A percentile compares a stretch with the other conserved stretches of the same genome.
phyloP scores from a whole-genome alignment of 306 rosid genomes.

The Gastrolobium bilobum region DNA sequence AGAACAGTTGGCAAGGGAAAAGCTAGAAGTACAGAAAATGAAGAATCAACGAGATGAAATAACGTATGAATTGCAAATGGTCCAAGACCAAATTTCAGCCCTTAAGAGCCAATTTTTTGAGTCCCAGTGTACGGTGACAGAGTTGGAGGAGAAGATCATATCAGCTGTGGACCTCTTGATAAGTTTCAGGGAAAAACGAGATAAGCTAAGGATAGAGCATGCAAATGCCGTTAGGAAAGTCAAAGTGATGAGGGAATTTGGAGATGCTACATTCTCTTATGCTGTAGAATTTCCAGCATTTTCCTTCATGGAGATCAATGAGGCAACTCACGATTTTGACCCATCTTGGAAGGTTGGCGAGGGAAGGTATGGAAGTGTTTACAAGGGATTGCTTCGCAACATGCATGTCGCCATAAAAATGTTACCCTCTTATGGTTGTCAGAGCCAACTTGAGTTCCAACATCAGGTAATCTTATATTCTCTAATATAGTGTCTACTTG shows the following conservation, averaged over 20 bases:
- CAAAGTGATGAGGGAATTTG: constrained; percentile 57
- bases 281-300: constrained; percentile 71
- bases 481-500: constrained; percentile 7
- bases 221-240: constrained; percentile 67
- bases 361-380: constrained; percentile 89
- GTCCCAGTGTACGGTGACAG: constrained; percentile 57
- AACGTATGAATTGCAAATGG: constrained; percentile 56
- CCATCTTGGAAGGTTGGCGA: constrained; percentile 95
- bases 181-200: constrained; percentile 83
- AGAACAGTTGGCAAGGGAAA: constrained; percentile 61
- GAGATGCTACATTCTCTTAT: constrained; percentile 52
- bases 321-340: constrained; percentile 84
- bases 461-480: constrained; percentile 68
- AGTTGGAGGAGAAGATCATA: constrained; percentile 85
- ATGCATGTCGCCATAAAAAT: constrained; percentile 91
- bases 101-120: constrained; percentile 63
- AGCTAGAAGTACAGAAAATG: constrained; percentile 61
- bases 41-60: constrained; percentile 60
- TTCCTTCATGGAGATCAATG: constrained; percentile 87
- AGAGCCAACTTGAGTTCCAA: constrained; percentile 69
- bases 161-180: constrained; percentile 82
- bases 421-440: constrained; percentile 91
- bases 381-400: constrained; percentile 79
- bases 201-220: constrained; percentile 67
- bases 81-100: constrained; percentile 61